Evolutionary conservation across 129 eudicot species (phyloP), one percentile per base, ranked within the genome.

Genomic region (Escallonia rubra): DNA sequence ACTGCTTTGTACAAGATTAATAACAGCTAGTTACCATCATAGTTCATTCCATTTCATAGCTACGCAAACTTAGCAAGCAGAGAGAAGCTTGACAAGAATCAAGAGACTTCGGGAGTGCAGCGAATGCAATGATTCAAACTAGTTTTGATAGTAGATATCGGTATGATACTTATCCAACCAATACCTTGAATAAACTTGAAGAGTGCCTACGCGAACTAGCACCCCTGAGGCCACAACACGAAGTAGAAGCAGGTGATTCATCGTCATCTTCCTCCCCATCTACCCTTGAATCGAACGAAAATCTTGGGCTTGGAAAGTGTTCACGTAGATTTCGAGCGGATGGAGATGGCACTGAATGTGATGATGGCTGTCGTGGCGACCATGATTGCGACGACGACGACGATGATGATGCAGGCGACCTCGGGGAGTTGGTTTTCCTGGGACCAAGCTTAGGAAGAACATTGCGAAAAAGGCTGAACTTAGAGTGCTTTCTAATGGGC

Each of bases 161-260:
- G 34, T 23, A 23, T 23, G 34, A 23, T 13, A n/a, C 23, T 60
- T 71, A 48, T 44, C 71, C 65, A 7, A 43, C 48, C 43, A 73
- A 43, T 54, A 73, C 14, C 77, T 73, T 64, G 65, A 64, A 11
- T 13, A 57, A 4, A 43, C 46, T 14, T 7, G 70, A 53, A 1
- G 48, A 72, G 54, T 16, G 45, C 34, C 71, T 57, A 57, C 54
- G 58, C 4, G 56, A 46, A 16, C 52, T 50, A 63, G 67, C 40
- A 39, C 85, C 82, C 48, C 74, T 52, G 48, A 79, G 59, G 38
- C 79, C 75, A 44, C 79, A 83, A 77, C 88, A 83, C 65, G 76
- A 62, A 44, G 74, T 69, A 41, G 88, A 72, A 64, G 73, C 72
- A 1, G 82, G 88, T 4, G 84, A 79, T 10, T 40, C 57, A 14